Conservation (phyloP, 306 rosid species). For the Alnus glutinosa region DNA sequence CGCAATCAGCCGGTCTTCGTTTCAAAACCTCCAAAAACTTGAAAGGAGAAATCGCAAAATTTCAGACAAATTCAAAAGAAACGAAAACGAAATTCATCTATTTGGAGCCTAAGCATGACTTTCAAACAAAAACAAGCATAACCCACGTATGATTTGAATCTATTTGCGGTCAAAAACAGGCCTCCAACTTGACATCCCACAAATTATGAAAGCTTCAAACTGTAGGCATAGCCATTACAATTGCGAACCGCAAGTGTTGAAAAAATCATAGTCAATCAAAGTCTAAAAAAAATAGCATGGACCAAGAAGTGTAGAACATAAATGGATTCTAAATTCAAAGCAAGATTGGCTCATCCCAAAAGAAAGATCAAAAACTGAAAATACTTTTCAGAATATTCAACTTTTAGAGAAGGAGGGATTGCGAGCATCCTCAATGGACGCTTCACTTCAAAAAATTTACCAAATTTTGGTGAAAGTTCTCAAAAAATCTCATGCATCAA, state of each 20-base stretch:
- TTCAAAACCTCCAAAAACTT: not conserved
- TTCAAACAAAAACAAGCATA: constrained; percentile 24
- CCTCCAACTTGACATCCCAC: constrained; percentile 29
- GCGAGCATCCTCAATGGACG: constrained; percentile 24
- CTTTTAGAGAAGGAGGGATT: constrained; percentile 36
- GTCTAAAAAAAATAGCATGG: constrained; percentile 15
- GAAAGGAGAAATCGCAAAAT: constrained; percentile 33
- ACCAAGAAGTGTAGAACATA: constrained; percentile 26
- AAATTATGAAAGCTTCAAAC: constrained; percentile 15
- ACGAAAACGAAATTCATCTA: constrained; percentile 37
- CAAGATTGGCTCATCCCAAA: not conserved
- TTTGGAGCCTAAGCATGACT: constrained; percentile 26
- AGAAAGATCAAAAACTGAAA: not conserved
- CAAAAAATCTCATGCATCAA: no score
- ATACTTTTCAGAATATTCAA: constrained; percentile 26
- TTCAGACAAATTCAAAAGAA: constrained; percentile 28
- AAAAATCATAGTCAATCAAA: constrained; percentile 59
- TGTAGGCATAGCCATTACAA: constrained; percentile 17
- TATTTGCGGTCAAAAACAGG: constrained; percentile 38
- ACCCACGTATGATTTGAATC: constrained; percentile 23
- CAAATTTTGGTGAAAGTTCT: no score
- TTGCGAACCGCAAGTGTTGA: constrained; percentile 36
- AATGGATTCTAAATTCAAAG: constrained; percentile 37
- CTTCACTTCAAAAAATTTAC: no score
- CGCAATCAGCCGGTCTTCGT: constrained; percentile 44